Evolutionary conservation across 1,284 basidiomycete genomes (phyloP).

Genomic region (Quambalaria eucalypti): DNA sequence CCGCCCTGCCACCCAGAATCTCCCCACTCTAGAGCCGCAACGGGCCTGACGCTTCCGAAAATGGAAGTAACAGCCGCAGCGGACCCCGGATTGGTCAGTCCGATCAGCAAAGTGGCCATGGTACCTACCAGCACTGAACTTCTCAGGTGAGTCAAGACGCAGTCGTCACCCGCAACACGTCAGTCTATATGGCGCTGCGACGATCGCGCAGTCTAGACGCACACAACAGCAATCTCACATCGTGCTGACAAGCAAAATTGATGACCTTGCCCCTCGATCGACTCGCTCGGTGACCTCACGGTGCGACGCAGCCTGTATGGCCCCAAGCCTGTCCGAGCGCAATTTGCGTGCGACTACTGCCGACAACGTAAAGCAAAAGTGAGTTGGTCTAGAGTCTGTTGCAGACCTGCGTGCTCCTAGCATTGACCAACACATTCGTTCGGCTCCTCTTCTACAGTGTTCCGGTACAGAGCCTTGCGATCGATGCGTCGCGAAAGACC

Average conservation of each 20-base stretch:
- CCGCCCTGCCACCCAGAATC: no score
- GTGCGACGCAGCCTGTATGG: background rate
- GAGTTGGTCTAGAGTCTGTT: no score
- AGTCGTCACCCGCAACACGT: no score
- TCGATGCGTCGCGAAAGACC: background rate
- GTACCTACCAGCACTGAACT: background rate
- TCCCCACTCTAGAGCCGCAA: no score
- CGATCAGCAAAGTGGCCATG: no score
- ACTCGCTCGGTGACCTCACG: background rate
- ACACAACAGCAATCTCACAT: background rate
- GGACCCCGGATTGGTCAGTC: no score
- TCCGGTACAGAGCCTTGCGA: background rate
- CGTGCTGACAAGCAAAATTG: background rate
- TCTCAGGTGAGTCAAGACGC: background rate
- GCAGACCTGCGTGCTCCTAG: background rate
- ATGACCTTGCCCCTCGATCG: background rate
- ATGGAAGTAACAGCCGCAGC: no score
- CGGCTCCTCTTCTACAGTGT: background rate
- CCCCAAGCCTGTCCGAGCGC: background rate
- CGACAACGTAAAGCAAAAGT: background rate
- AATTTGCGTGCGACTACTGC: background rate
- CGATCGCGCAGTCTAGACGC: no score
- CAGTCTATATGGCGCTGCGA: no score
- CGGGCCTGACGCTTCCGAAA: no score
- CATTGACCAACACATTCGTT: background rate